Evolutionary conservation across 1,139 yeast species (phyloP), one percentile per base, ranked within the genome.

Genomic region (Diutina sp.): DNA sequence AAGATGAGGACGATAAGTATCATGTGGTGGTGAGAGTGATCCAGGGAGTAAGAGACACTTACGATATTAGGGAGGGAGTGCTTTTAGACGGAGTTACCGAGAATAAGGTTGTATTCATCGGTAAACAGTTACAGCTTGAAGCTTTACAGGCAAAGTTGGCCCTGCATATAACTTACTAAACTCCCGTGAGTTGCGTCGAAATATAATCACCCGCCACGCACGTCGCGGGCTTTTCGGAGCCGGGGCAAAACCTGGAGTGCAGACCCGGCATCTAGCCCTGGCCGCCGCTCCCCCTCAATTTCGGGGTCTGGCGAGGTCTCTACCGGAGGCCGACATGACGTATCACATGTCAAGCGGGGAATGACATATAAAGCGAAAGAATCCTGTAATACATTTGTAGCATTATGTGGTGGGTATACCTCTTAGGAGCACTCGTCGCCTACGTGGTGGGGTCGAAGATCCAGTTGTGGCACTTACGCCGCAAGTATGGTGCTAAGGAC

Each of bases 31-130:
- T 79, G n/a, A 74, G 79, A 59, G 90, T 93, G 1, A 72, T 93
- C n/a, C 99, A 93, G 67, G 98, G 96, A 5, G 99, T 93, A 0
- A 74, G 98, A 59, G 95, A 90, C 59, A 89, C 96, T 0, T 93
- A 90, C 68, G 99, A 93, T 60, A 75, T 90, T 1, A 77, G 86
- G 6, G 82, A 80, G 16, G 80, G 80, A 0, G 81, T 78, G 0
- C 65, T 64, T 5, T 64, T 75, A 45, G 69, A 71, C 47, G 74
- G 74, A 2, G 72, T 73, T 6, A 68, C 58, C 1, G 66, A 72
- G 21, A 76, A 76, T 60, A 87, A 88, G 67, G 65, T 93, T 54
- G 96, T 93, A 1, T 72, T 91, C 25, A 93, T 93, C 52, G 99
- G 99, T 1, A 89, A 89, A 66, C 73, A 78, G 61, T 67, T 86